A percentile compares a stretch with the other conserved stretches of the same genome.
Conservation (phyloP, 108 stramenopile species). For the Cylindrotheca fusiformis region DNA sequence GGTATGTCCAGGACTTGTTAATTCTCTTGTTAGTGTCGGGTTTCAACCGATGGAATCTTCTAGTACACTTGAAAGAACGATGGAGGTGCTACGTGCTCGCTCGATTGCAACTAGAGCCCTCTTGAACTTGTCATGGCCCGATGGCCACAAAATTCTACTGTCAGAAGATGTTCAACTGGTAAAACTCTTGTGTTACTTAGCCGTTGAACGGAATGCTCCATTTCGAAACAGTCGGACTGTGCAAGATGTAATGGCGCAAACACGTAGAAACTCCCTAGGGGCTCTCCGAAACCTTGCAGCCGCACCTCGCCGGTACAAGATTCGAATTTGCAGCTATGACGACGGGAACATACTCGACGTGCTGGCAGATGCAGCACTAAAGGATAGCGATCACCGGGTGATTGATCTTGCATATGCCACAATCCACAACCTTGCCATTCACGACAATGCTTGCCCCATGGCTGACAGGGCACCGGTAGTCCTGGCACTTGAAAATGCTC, state of each 20-base stretch:
- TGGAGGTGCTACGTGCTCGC: constrained; percentile 48
- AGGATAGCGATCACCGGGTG: constrained; percentile 39
- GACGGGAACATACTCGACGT: constrained; percentile 48
- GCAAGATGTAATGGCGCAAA: constrained; percentile 37
- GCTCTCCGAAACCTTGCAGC: constrained; percentile 59
- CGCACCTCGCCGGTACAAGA: constrained; percentile 47
- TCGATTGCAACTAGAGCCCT: constrained; percentile 53
- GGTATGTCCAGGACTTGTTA: constrained; percentile 39
- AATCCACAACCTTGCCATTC: constrained; percentile 49
- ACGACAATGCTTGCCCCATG: constrained; percentile 47
- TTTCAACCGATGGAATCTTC: constrained; percentile 20
- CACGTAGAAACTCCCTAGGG: constrained; percentile 44
- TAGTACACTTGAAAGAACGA: constrained; percentile 35
- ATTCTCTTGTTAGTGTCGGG: constrained; percentile 34
- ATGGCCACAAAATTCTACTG: constrained; percentile 51
- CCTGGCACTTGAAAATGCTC: constrained; percentile 36
- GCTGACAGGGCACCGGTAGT: constrained; percentile 38
- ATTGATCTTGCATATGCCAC: constrained; percentile 42
- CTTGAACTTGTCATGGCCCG: constrained; percentile 57
- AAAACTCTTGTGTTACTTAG: constrained; percentile 27
- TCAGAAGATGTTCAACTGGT: constrained; percentile 35
- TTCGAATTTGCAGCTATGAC: constrained; percentile 28
- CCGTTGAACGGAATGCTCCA: constrained; percentile 33
- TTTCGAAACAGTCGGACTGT: constrained; percentile 35
- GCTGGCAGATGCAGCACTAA: constrained; percentile 34